Evolutionary conservation across 495 filamentous ascomycete species (phyloP).

Genomic region (Penicillium silybi): DNA sequence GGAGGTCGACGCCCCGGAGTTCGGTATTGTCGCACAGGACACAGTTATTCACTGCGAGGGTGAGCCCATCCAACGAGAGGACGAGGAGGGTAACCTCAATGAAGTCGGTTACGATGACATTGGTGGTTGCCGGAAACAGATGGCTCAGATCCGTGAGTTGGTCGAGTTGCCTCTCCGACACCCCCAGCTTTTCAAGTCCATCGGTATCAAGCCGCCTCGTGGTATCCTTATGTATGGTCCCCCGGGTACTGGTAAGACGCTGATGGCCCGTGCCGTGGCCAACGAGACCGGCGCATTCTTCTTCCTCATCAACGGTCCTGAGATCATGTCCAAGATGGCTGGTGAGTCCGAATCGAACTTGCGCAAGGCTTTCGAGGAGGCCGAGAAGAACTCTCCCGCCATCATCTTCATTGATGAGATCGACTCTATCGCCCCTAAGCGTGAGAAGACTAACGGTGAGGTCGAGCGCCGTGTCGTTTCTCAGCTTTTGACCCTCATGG

Average conservation of each 20-base stretch:
- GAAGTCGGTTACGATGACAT: conserved; percentile 99
- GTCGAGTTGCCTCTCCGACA: conserved; percentile 95
- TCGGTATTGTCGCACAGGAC: conserved; percentile 96
- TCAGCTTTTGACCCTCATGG: conserved; percentile 96
- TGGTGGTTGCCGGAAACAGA: conserved; percentile 98
- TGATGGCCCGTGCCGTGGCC: conserved; percentile 97
- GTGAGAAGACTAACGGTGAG: conserved; percentile 99
- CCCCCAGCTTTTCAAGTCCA: conserved; percentile 98
- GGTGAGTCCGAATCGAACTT: conserved; percentile 98
- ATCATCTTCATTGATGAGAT: conserved; percentile 99
- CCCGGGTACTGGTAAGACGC: conserved; percentile 97
- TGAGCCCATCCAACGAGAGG: conserved; percentile 96
- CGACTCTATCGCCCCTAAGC: conserved; percentile 97
- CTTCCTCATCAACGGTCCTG: conserved; percentile 98
- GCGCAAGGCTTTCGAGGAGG: conserved; percentile 96
- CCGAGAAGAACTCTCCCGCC: conserved; percentile 97
- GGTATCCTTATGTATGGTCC: conserved; percentile 97
- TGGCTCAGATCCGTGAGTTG: conserved; percentile 98
- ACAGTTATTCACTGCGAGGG: conserved; percentile 99
- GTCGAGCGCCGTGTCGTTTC: conserved; percentile 98
- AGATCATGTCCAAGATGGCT: conserved; percentile 99
- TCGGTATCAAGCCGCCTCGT: conserved; percentile 98
- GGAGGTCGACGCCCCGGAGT: conserved; percentile 96
- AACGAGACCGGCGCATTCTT: conserved; percentile 99
- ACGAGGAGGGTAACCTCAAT: conserved; percentile 98